phyloP scores from a whole-genome alignment of 306 rosid species.

The Hippophae rhamnoides region DNA sequence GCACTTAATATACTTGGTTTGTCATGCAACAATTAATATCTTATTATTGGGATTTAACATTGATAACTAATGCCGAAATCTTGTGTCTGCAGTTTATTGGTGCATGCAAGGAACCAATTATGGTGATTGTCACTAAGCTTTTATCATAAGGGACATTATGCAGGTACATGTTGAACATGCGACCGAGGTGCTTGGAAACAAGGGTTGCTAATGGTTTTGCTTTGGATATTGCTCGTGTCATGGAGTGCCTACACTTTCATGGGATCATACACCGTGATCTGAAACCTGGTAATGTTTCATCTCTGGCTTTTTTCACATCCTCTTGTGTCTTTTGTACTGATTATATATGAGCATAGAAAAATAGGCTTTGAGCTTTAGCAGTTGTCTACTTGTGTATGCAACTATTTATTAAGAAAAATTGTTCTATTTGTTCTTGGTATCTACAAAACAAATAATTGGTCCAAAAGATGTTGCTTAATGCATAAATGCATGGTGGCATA shows the following conservation, averaged over 20 bases:
- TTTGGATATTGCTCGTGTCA: constrained; percentile 86
- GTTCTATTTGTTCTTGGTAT: too few species aligned
- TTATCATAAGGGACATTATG: constrained; percentile 79
- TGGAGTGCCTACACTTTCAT: constrained; percentile 91
- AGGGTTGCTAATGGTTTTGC: constrained; percentile 74
- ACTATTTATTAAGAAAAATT: too few species aligned
- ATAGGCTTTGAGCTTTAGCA: too few species aligned
- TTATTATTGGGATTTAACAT: constrained; percentile 19
- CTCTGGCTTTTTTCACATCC: constrained; percentile 1
- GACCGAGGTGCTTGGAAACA: constrained; percentile 77
- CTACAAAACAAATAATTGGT: too few species aligned
- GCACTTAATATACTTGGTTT: constrained; percentile 13
- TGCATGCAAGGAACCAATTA: constrained; percentile 89
- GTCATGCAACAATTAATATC: constrained; percentile 1
- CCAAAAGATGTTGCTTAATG: too few species aligned
- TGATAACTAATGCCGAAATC: constrained; percentile 18
- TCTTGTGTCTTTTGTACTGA: not conserved
- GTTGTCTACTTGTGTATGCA: too few species aligned
- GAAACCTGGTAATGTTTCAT: constrained; percentile 65
- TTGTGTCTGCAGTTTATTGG: constrained; percentile 69
- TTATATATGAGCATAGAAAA: too few species aligned
- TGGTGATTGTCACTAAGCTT: constrained; percentile 93
- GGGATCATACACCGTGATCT: constrained; percentile 96
- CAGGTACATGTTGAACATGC: constrained; percentile 64
- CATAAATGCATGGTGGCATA: not conserved